Base-by-base conservation (phyloP, 140 eudicot species). In the Ambrosia hybrid region DNA sequence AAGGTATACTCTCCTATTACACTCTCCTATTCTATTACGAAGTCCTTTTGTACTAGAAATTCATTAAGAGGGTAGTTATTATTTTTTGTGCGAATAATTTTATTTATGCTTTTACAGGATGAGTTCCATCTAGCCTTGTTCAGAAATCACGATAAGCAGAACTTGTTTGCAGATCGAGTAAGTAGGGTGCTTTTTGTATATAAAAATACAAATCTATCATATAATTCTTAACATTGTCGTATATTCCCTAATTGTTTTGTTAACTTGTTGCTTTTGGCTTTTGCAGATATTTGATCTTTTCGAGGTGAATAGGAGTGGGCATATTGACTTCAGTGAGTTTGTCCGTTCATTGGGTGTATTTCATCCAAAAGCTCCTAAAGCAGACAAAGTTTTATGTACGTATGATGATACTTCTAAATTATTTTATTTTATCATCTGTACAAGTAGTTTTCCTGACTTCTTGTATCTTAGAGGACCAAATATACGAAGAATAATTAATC, bases 291-390 rank as follows among this genome's bases (percentile, higher is more conserved):
- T 86, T 71, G 68, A 79, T 76, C 67, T 83, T 72, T 86, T 86
- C 39, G 88, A 86, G 58, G 76, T 68, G 67, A 83, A 83, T 49
- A 74, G 77, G 34, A 79, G 81, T 77, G 91, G 91, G 43, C 70
- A 80, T 65, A 83, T 86, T 48, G 88, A 80, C 57, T 83, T 83
- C 51, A 81, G 69, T 1, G 91, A 86, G 78, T 86, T 86, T 80
- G 84, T 86, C 57, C 74, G 85, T 77, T 78, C 86, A 8, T 56
- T 83, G 72, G 13, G 85, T 66, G 79, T 83, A 46, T 86, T 86
- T 71, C 91, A 86, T 72, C 91, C 91, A 11, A 82, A 80, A 63
- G 87, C 88, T 48, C 86, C 91, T 37, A 82, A 83, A 77, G 84
- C 78, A 48, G 91, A 86, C 46, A 86, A 86, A 80, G 52, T 80